Percentiles rank a stretch among this genome's conserved stretches.
phyloP scores from a whole-genome alignment of 2,329 filamentous ascomycete genomes.

The Aspergillus brasiliensis region DNA sequence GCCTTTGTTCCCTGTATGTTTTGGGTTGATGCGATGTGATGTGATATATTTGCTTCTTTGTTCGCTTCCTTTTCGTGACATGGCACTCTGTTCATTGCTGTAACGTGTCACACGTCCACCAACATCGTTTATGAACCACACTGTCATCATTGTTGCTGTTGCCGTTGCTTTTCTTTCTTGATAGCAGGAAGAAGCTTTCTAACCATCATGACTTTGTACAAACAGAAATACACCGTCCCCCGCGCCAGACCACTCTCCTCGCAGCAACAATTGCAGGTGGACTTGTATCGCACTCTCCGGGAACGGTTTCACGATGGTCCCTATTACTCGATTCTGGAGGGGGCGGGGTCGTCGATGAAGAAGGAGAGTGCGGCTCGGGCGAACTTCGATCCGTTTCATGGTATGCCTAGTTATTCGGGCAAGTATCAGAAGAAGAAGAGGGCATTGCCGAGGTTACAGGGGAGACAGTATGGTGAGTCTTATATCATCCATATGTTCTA shows the following conservation, averaged over 20 bases:
- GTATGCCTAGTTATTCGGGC: conserved; percentile 62
- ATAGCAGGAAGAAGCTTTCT: no score
- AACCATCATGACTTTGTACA: background rate
- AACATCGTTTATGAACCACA: no score
- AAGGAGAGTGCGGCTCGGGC: conserved; percentile 47
- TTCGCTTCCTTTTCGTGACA: background rate
- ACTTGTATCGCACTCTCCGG: conserved; percentile 55
- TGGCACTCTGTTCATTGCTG: no score
- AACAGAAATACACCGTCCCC: conserved; percentile 43
- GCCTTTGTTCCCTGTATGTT: conserved; percentile 50
- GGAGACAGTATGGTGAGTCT: conserved; percentile 56
- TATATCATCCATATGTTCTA: no score
- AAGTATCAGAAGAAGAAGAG: conserved; percentile 60
- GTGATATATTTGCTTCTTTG: background rate
- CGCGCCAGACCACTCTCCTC: conserved; percentile 34
- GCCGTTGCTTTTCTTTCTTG: background rate
- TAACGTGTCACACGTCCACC: no score
- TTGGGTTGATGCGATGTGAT: background rate
- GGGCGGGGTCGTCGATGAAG: conserved; percentile 43
- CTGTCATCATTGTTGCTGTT: background rate
- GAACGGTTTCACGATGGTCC: conserved; percentile 61
- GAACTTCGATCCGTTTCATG: conserved; percentile 63
- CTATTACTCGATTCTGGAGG: conserved; percentile 58
- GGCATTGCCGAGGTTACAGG: conserved; percentile 56
- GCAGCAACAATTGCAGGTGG: conserved; percentile 52